A percentile compares a stretch with the other conserved stretches of the same genome.
Evolutionary conservation across 2,329 filamentous ascomycete species (phyloP).

Genomic region (Talaromyces sp.): DNA sequence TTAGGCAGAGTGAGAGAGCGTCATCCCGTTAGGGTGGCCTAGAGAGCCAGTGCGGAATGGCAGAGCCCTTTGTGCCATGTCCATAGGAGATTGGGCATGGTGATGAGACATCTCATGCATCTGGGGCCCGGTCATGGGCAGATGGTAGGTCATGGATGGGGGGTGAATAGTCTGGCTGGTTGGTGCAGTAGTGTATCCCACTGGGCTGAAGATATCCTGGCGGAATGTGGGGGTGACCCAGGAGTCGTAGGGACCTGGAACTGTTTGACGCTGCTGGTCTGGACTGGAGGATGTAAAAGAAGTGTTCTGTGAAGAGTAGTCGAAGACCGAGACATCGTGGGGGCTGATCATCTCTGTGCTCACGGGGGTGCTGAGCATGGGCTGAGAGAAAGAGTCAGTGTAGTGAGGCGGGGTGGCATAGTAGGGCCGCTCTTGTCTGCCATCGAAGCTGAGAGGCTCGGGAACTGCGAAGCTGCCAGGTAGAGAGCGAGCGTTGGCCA

Average conservation of each 20-base stretch:
- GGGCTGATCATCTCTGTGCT: constrained; percentile 32
- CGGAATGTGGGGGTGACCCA: constrained; percentile 37
- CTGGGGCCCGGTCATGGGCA: constrained; percentile 30
- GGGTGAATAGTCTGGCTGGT: constrained; percentile 29
- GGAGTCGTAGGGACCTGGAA: constrained; percentile 27
- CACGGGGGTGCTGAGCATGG: constrained; percentile 31
- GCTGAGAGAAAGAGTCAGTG: constrained; percentile 32
- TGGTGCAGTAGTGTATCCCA: constrained; percentile 30
- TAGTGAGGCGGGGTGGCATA: constrained; percentile 33
- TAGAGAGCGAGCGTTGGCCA: constrained; percentile 22
- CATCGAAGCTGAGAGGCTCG: constrained; percentile 33
- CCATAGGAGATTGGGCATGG: constrained; percentile 23
- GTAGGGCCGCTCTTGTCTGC: constrained; percentile 29
- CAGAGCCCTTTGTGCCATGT: constrained; percentile 21
- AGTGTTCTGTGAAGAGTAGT: constrained; percentile 33
- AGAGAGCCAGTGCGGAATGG: constrained; percentile 38
- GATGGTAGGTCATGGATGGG: constrained; percentile 31
- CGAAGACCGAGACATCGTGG: constrained; percentile 33
- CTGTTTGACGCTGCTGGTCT: constrained; percentile 23
- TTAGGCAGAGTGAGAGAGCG: constrained; percentile 24
- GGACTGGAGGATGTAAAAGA: constrained; percentile 28
- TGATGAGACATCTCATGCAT: constrained; percentile 31
- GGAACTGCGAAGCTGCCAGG: constrained; percentile 34
- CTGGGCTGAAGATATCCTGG: constrained; percentile 35
- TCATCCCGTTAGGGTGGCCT: constrained; percentile 32